A percentile compares a stretch with the other conserved stretches of the same genome.
Conservation (phyloP, 1,139 yeast species). For the Debaryomyces fabryi region DNA sequence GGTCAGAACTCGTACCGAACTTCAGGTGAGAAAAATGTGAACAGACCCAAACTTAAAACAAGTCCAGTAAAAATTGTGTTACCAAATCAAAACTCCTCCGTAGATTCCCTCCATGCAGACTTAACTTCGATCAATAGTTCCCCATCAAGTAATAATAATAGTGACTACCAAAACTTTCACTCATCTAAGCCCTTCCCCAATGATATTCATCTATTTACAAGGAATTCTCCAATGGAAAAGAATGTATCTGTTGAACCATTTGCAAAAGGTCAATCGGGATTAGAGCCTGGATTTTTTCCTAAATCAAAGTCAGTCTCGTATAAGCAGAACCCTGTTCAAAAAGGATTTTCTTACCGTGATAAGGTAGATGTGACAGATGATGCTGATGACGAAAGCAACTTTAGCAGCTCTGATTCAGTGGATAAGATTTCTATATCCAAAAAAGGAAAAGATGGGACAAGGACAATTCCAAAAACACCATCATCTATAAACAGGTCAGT, state of each 20-base stretch:
- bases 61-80: slow-evolving; percentile 27
- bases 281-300: slow-evolving; percentile 8
- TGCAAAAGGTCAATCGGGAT: slow-evolving; percentile 12
- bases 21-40: background rate
- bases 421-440: background rate
- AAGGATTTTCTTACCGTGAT: slow-evolving; percentile 13
- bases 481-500: slow-evolving; percentile 5
- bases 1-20: background rate
- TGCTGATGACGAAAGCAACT: background rate
- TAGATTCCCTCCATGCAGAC: slow-evolving; percentile 36
- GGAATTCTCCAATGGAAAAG: background rate
- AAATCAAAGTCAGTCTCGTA: background rate
- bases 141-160: background rate
- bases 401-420: slow-evolving; percentile 2
- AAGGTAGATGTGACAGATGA: background rate
- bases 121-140: slow-evolving; percentile 15
- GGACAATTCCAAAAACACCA: background rate
- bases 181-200: background rate
- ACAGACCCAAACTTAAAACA: slow-evolving; percentile 1
- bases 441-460: background rate
- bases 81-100: slow-evolving; percentile 27
- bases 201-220: slow-evolving; percentile 3
- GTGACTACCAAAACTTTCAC: background rate
- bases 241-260: background rate
- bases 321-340: slow-evolving; percentile 10